phyloP scores from a whole-genome alignment of 352 stramenopile genomes.

The Pythium folliculosum region DNA sequence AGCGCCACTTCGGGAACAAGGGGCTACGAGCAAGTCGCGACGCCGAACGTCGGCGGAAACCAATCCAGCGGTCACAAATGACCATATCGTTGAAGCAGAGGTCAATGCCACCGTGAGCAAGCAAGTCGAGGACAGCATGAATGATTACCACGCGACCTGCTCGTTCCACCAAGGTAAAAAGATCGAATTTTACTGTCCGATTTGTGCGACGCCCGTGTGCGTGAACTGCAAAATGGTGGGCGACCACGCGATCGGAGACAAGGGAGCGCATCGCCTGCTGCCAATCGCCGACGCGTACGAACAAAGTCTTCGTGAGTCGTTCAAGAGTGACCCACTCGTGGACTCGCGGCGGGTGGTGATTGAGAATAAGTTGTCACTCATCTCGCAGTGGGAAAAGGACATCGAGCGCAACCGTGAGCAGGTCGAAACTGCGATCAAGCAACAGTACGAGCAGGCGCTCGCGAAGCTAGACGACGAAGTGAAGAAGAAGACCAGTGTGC shows the following conservation, averaged over 20 bases:
- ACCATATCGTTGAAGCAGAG: constrained; percentile 23
- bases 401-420: constrained; percentile 46
- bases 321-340: constrained; percentile 62
- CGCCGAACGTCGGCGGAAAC: constrained; percentile 38
- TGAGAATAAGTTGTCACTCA: constrained; percentile 49
- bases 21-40: constrained; percentile 28
- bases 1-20: constrained; percentile 32
- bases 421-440: constrained; percentile 50
- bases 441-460: constrained; percentile 53
- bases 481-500: constrained; percentile 44
- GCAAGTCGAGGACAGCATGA: constrained; percentile 48
- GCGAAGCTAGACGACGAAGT: constrained; percentile 45
- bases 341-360: constrained; percentile 68
- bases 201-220: constrained; percentile 63
- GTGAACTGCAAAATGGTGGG: constrained; percentile 85
- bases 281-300: constrained; percentile 71
- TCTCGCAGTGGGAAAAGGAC: constrained; percentile 37
- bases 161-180: constrained; percentile 50
- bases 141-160: constrained; percentile 39
- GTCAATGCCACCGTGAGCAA: constrained; percentile 40
- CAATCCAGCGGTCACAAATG: neutral
- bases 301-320: constrained; percentile 58
- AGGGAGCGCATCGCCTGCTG: constrained; percentile 66
- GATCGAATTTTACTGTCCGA: constrained; percentile 77
- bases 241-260: constrained; percentile 79